phyloP scores from a whole-genome alignment of 176 grass and related monocot species.

The Aechmea fasciata region DNA sequence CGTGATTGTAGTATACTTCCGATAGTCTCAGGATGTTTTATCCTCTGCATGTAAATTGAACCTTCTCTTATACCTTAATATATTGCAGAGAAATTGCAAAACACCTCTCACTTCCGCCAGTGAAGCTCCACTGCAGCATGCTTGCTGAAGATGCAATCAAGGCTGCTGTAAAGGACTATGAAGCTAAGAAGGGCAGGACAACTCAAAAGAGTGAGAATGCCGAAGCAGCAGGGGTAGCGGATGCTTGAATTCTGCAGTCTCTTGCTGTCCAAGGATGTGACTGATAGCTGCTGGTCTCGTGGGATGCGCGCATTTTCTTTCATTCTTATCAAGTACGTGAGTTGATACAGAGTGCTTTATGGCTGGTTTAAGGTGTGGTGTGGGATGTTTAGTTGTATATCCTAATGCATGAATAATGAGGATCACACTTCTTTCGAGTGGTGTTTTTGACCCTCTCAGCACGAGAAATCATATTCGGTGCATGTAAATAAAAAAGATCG shows the following conservation, averaged over 20 bases:
- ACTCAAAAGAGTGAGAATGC: not conserved
- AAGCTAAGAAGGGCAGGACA: constrained; percentile 51
- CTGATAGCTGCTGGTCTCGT: not conserved
- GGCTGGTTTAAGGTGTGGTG: too few species aligned
- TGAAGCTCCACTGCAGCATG: constrained; percentile 98
- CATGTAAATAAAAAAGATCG: too few species aligned
- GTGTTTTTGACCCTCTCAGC: too few species aligned
- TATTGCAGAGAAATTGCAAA: constrained; percentile 80
- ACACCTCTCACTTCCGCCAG: constrained; percentile 90
- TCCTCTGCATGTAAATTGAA: not conserved
- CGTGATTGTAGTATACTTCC: too few species aligned
- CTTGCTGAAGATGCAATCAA: constrained; percentile 98
- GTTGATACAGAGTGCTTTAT: too few species aligned
- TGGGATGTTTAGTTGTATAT: too few species aligned
- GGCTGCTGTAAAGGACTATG: constrained; percentile 86
- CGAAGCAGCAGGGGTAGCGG: not conserved
- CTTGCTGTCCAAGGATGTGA: not conserved
- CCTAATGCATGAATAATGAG: too few species aligned
- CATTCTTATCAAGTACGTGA: too few species aligned
- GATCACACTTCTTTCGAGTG: too few species aligned
- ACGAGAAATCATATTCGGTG: too few species aligned
- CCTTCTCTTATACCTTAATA: not conserved
- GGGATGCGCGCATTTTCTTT: not conserved
- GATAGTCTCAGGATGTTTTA: not conserved
- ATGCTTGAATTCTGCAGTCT: not conserved